Base-by-base conservation (phyloP, 1,284 basidiomycete genomes). In the Boletus sp. region DNA sequence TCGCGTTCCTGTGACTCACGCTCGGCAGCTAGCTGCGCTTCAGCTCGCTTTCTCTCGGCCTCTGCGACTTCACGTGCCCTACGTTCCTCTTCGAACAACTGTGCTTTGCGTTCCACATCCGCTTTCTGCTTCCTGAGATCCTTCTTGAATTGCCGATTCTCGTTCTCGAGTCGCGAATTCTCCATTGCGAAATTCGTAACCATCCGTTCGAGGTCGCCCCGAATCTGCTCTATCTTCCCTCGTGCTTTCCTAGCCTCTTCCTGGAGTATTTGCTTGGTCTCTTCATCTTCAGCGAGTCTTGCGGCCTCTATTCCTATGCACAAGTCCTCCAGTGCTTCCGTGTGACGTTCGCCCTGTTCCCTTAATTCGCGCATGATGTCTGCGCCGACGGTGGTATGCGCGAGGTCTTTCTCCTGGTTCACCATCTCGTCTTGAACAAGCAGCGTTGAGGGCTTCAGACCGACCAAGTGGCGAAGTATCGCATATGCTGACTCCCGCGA, bases 381-480 rank as follows among this genome's bases (percentile, higher is more conserved):
- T 8, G 54, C 56, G 12, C 72, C 73, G 9, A 67, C 72, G 3
- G 68, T 60, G 1, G 72, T 74, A 17, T 70, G 55, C 0, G 61
- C 55, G 2, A 73, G 56, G n/a, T 63, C 58, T 42, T 65, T 72
- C 26, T 59, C 57, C 44, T 74, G 58, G 37, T 69, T 63, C 5
- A 69, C 68, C 34, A 75, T 55, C 47, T 75, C 74, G 9, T 60
- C 54, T 49, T 74, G 67, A 25, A 75, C 69, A 6, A 62, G 64
- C 13, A 73, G 59, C 8, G 66, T 46, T 2, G 64, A 43, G 1
- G 68, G 64, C 17, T 57, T 46, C 12, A 56, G 62, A 23, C 52
- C 52, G 20, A 67, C 44, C 40, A 75, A 51, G 25, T 58, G 46
- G 22, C 58, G 53, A 8, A 75, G 48, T 16, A 72, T 62, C 2